These are phyloP conservation scores for Cladobotryum mycophilum DNA, from an alignment of 2,329 filamentous ascomycete genomes.

Conservation along the genomic window DNA sequence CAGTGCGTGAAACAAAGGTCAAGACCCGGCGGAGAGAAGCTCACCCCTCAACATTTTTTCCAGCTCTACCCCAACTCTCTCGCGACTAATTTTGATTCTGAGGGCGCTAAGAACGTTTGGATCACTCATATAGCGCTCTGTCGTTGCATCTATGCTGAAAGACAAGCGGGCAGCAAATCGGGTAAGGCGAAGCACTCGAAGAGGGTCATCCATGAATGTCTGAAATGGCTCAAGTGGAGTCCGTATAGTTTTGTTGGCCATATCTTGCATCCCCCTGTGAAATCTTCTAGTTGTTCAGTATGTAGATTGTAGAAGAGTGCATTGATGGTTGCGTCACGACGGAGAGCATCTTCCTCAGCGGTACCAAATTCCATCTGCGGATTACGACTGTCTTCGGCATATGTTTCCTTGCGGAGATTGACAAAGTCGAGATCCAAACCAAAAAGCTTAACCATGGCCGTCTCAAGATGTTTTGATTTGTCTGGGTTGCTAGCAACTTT, in stretches of 20 bases:
- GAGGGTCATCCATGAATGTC: conserved; percentile 90
- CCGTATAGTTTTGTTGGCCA: conserved; percentile 65
- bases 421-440: conserved; percentile 90
- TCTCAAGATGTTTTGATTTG: conserved; percentile 94
- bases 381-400: conserved; percentile 81
- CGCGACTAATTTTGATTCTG: conserved; percentile 83
- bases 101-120: conserved; percentile 71
- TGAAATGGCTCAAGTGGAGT: conserved; percentile 84
- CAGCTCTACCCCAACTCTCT: conserved; percentile 79
- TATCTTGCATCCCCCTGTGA: conserved; percentile 74
- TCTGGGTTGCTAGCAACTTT: conserved; percentile 90
- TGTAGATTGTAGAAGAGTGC: conserved; percentile 93
- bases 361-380: conserved; percentile 92
- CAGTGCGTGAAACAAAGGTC: too few species aligned
- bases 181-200: conserved; percentile 79
- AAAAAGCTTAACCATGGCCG: conserved; percentile 77
- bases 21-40: not conserved
- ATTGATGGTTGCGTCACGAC: conserved; percentile 90
- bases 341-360: conserved; percentile 78
- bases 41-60: conserved; percentile 44
- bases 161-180: conserved; percentile 81
- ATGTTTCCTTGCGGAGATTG: conserved; percentile 87
- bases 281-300: conserved; percentile 73
- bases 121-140: conserved; percentile 69
- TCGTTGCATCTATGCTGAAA: conserved; percentile 68